Evolutionary conservation across 2,329 filamentous ascomycete genomes (phyloP).

Genomic region (Penicillium sp.): DNA sequence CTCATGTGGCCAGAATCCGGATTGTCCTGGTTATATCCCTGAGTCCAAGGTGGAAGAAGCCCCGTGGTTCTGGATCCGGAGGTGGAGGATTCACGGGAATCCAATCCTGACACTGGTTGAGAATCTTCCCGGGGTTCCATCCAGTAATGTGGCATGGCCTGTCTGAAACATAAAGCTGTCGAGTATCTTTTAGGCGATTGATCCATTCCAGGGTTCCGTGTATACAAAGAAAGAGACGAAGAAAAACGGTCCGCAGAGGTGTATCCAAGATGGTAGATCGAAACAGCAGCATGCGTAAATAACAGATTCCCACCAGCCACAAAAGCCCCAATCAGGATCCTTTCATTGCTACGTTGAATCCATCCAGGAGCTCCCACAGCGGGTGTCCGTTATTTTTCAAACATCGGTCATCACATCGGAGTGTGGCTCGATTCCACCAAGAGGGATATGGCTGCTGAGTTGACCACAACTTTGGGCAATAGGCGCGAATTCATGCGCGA

Average conservation of each 20-base stretch:
- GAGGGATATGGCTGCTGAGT: constrained; percentile 8
- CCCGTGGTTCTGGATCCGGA: no score
- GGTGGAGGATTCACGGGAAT: no score
- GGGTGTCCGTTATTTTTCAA: neutral
- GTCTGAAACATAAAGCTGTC: constrained; percentile 2
- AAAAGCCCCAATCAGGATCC: no score
- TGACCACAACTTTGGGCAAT: constrained; percentile 16
- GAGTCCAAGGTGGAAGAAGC: no score
- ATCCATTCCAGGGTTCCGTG: constrained; percentile 2
- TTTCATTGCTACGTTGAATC: no score
- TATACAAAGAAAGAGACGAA: constrained; percentile 1
- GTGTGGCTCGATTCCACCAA: neutral
- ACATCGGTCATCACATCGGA: constrained; percentile 4
- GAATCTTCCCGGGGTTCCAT: neutral
- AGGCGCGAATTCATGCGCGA: constrained; percentile 22
- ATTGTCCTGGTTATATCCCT: no score
- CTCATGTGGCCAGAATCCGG: no score
- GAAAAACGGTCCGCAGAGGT: neutral
- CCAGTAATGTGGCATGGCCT: neutral
- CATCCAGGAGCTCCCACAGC: neutral
- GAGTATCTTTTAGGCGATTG: constrained; percentile 1
- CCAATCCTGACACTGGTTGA: no score
- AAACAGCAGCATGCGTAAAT: neutral
- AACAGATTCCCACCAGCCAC: no score
- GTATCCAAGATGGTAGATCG: neutral